These are phyloP conservation scores for Colletotrichum viniferum DNA, from an alignment of 2,329 filamentous ascomycete genomes.

Conservation along the genomic window DNA sequence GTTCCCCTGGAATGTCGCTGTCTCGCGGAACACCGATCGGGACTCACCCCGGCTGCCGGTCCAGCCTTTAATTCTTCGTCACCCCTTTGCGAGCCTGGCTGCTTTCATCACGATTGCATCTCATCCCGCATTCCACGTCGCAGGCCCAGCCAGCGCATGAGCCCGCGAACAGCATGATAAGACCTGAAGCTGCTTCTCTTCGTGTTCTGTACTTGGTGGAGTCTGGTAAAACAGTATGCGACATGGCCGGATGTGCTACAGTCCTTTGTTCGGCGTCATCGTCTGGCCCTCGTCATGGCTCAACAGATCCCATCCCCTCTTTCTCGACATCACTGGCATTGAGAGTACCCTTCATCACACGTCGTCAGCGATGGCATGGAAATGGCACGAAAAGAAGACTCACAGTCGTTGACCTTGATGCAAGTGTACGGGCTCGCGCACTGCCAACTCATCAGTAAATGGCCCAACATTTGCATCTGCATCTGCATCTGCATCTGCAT, in stretches of 20 bases:
- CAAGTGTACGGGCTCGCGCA: conserved; percentile 7
- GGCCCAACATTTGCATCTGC: neutral
- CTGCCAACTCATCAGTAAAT: neutral
- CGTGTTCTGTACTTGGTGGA: neutral
- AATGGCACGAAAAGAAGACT: neutral
- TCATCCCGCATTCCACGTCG: neutral
- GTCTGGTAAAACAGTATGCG: neutral
- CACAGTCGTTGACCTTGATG: conserved; percentile 11
- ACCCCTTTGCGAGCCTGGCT: neutral
- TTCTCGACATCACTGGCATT: neutral
- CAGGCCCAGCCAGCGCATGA: neutral
- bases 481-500: no score
- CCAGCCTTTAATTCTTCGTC: neutral
- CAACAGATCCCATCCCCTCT: neutral
- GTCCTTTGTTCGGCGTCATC: neutral
- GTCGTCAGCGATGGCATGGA: neutral
- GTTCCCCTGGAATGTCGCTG: conserved; percentile 11
- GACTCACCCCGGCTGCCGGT: neutral
- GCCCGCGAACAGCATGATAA: neutral
- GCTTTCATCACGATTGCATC: neutral
- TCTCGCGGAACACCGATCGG: neutral
- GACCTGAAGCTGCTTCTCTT: neutral
- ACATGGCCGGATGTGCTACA: neutral
- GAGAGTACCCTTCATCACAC: conserved; percentile 4
- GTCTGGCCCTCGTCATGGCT: neutral